phyloP scores from a whole-genome alignment of 2,329 filamentous ascomycete species.

The Cercospora brassicicola region DNA sequence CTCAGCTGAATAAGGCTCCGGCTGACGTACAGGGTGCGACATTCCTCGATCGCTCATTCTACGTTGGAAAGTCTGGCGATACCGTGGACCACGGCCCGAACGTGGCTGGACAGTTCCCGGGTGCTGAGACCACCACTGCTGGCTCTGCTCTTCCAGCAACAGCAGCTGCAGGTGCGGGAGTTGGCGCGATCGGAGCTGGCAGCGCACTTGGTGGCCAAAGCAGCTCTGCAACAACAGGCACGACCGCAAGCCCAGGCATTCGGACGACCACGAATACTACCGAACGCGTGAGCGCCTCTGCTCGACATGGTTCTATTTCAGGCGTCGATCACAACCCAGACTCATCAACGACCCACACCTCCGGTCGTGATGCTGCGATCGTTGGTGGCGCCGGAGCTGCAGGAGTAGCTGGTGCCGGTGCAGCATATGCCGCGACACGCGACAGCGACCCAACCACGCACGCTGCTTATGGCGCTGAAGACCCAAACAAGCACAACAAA shows the following conservation, averaged over 20 bases:
- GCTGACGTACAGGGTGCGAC: constrained; percentile 31
- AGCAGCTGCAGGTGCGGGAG: not conserved
- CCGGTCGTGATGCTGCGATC: constrained; percentile 38
- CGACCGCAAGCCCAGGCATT: not conserved
- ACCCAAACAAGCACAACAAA: constrained; percentile 25
- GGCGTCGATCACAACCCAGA: not conserved
- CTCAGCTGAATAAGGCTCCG: constrained; percentile 22
- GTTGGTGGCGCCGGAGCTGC: constrained; percentile 34
- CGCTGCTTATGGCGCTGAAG: constrained; percentile 23
- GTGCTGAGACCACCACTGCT: constrained; percentile 18
- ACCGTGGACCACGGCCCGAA: constrained; percentile 29
- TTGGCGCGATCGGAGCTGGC: not conserved
- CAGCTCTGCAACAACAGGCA: not conserved
- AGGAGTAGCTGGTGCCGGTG: constrained; percentile 36
- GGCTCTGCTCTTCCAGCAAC: not conserved
- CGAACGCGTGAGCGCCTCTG: not conserved
- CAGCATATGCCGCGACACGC: constrained; percentile 16
- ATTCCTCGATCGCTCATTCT: constrained; percentile 31
- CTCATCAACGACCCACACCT: constrained; percentile 20
- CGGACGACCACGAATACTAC: constrained; percentile 1
- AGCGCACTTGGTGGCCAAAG: not conserved
- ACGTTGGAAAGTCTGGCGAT: constrained; percentile 20
- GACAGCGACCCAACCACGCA: constrained; percentile 9
- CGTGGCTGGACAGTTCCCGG: constrained; percentile 37
- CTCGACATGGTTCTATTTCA: constrained; percentile 34